Base-by-base conservation (phyloP, 768 basidiomycete species). In the Mycena rosella region DNA sequence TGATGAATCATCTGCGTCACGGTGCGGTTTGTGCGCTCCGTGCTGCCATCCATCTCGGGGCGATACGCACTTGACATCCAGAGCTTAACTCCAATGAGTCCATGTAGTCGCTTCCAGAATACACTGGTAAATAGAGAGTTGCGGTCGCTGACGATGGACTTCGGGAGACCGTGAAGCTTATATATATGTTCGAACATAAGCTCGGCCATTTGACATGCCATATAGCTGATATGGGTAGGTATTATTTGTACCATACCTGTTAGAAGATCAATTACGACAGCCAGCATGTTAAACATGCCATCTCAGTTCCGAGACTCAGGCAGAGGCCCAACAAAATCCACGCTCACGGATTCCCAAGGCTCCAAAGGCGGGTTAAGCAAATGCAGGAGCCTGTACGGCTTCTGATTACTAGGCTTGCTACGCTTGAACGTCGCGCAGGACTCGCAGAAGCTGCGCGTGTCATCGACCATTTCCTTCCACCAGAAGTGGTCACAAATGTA, bases 401-500 rank as follows among this genome's bases (percentile, higher is more conserved):
- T 53, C 32, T 53, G 51, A 14, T 53, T 34, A 17, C 51, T 34
- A 1, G 51, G 51, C 29, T 53, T 53, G 51, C 51, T 53, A 17
- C 17, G 51, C 18, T 53, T 53, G 51, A 30, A 53, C 0, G 51
- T 53, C 0, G 32, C 5, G 30, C 51, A 53, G 15, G 51, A 53
- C 20, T 53, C 51, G 20, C 51, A 53, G n/a, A 32, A 53, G 13
- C 51, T 53, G 18, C 18, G 38, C 17, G 56, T 45, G 14, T 57
- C 42, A 6, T 40, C 26, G n/a, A 47, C 57, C 42, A 58, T 58
- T 7, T 45, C 42, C 29, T 58, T 58, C 57, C 57, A 58, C 57
- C 57, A 58, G 42, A 58, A 44, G 30, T 58, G 57, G 57, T 58
- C 57, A 2, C 57, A 44, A 2, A 58, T 11, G 20, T 58, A 58